A percentile compares a stretch with the other conserved stretches of the same genome.
Conservation (phyloP, 2,329 filamentous ascomycete genomes). For the Fonsecaea pugnacius region DNA sequence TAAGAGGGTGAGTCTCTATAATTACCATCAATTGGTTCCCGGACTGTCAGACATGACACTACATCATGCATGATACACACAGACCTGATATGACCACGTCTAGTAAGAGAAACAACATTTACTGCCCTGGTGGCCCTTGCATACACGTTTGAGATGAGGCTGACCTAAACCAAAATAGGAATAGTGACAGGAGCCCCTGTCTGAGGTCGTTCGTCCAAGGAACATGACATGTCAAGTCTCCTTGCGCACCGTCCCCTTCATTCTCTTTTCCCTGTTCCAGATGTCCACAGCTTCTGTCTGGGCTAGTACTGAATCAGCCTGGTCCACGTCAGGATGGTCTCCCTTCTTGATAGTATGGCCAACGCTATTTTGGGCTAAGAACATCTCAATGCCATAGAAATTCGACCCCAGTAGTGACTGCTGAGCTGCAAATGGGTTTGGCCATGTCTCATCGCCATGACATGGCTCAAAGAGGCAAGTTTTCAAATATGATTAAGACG, state of each 20-base stretch:
- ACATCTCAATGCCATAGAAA: not conserved
- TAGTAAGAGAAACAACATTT: not conserved
- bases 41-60: slow-evolving; percentile 2
- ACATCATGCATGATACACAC: slow-evolving; percentile 5
- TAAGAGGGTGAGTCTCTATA: not conserved
- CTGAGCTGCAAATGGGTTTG: not conserved
- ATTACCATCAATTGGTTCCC: not conserved
- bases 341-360: not conserved
- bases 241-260: slow-evolving; percentile 4
- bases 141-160: not conserved
- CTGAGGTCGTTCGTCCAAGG: not conserved
- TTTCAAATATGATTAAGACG: not conserved
- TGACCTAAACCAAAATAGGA: slow-evolving; percentile 4
- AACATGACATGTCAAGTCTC: slow-evolving; percentile 3
- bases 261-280: slow-evolving; percentile 1
- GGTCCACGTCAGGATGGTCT: not conserved
- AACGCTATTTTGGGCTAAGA: not conserved
- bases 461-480: not conserved
- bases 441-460: not conserved
- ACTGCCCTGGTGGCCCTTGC: not conserved
- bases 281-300: not conserved
- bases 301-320: not conserved
- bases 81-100: not conserved
- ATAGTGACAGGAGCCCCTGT: not conserved
- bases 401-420: not conserved